Evolutionary conservation across 2,329 filamentous ascomycete species (phyloP), one percentile per base, ranked within the genome.

Genomic region (Paramyrothecium roridum): DNA sequence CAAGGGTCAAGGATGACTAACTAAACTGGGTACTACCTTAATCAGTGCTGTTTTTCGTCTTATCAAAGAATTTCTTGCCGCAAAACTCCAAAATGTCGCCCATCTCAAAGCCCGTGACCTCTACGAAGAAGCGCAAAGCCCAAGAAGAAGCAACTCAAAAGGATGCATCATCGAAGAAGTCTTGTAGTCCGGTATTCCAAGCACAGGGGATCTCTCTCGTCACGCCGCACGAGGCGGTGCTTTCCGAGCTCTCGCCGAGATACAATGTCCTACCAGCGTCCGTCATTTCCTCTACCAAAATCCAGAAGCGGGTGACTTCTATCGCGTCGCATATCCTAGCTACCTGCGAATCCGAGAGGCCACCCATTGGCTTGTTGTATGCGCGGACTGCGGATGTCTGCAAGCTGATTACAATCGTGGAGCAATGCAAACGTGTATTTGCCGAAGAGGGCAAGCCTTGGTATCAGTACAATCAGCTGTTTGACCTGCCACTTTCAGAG

Each of bases 351-450:
- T 13, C n/a, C 37, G 13, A 19, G 37, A 6, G 37, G 6, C 4
- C 57, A 56, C 22, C 61, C 64, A 64, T 77, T 16, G 75, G 75
- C n/a, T 66, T 85, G 43, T 68, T 85, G 19, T 76, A 83, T 62
- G 79, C 81, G 33, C 77, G 78, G 20, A 73, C 79, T 1, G 57
- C 67, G 11, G 79, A 84, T 3, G 78, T 82, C 2, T 78, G 77
- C 69, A 92, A 91, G 69, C 75, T 90, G 63, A 82, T 90, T 62
- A 87, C 82, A 3, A 80, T 91, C 48, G 79, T 80, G 48, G 88
- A 91, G 69, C 85, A 89, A 40, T 79, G 78, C 54, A 87, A 88
- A 68, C 73, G 80, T 43, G 73, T 84, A 49, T 70, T 88, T 52
- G 72, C 64, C 33, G 75, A 77, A 52, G 69, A 74, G 45, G 76